A percentile compares a stretch with the other conserved stretches of the same genome.
Evolutionary conservation across 2,329 filamentous ascomycete genomes (phyloP).

Genomic region (Cordyceps farinosa): DNA sequence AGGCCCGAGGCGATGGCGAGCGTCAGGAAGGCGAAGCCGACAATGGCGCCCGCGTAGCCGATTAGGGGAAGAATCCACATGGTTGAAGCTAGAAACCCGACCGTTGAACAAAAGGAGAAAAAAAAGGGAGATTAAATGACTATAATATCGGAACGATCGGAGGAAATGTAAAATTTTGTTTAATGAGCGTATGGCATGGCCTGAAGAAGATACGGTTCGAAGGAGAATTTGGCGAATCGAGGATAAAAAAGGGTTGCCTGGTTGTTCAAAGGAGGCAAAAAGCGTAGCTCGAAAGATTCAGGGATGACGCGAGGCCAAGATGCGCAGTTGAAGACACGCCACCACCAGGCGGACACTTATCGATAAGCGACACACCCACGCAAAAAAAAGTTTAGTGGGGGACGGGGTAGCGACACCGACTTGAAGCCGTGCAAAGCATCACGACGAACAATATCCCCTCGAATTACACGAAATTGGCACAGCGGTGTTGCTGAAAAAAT

Average conservation of each 20-base stretch:
- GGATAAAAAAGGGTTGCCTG: background rate
- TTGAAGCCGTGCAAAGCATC: background rate
- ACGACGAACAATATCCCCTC: background rate
- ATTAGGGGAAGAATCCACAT: slow-evolving; percentile 97
- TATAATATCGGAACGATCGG: background rate
- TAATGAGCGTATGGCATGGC: slow-evolving; percentile 17
- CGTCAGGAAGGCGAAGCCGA: slow-evolving; percentile 92
- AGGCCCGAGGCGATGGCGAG: slow-evolving; percentile 96
- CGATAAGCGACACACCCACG: slow-evolving; percentile 14
- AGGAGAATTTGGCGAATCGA: background rate
- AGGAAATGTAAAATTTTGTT: background rate
- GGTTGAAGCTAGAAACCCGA: slow-evolving; percentile 28
- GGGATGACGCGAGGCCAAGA: slow-evolving; percentile 6
- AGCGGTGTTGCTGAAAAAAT: background rate
- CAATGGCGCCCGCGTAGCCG: slow-evolving; percentile 79
- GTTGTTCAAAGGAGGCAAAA: background rate
- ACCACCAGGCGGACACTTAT: slow-evolving; percentile 3
- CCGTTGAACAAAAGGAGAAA: background rate
- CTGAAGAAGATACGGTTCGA: background rate
- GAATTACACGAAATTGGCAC: background rate
- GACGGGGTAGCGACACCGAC: slow-evolving; percentile 1
- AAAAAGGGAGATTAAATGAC: too few relatives aligned
- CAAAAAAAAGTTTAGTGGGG: slow-evolving; percentile 15
- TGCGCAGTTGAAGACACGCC: slow-evolving; percentile 3
- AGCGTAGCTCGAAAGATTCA: slow-evolving; percentile 3